Percentiles rank a stretch among this genome's conserved stretches.
Evolutionary conservation across 2,329 filamentous ascomycete genomes (phyloP).

Genomic region (Stemphylium vesicarium): DNA sequence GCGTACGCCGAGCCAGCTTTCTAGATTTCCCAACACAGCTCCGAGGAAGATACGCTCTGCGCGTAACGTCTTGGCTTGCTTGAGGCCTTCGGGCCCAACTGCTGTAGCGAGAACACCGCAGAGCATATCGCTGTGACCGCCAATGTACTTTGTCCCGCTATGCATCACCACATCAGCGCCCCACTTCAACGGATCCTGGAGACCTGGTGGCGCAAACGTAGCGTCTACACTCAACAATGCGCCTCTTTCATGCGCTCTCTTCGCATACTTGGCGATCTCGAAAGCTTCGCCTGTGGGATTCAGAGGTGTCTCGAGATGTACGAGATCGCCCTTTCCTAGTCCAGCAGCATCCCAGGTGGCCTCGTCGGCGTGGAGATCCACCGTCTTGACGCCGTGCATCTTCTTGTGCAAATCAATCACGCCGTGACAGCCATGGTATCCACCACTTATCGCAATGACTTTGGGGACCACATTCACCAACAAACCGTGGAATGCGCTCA

Average conservation of each 20-base stretch:
- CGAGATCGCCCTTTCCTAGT: conserved; percentile 77
- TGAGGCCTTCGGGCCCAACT: conserved; percentile 36
- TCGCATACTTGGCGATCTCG: conserved; percentile 73
- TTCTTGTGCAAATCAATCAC: conserved; percentile 76
- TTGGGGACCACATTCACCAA: conserved; percentile 84
- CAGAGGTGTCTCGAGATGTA: conserved; percentile 91
- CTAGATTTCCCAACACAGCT: conserved; percentile 83
- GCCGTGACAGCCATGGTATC: conserved; percentile 94
- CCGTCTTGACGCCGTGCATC: conserved; percentile 74
- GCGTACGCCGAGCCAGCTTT: conserved; percentile 89
- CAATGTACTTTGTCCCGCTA: conserved; percentile 93
- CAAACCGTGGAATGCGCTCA: conserved; percentile 87
- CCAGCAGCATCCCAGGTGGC: conserved; percentile 67
- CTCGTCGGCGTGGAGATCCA: conserved; percentile 65
- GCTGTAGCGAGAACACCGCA: conserved; percentile 80
- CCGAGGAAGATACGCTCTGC: conserved; percentile 79
- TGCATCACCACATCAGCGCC: conserved; percentile 92
- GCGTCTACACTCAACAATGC: conserved; percentile 84
- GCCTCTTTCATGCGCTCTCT: conserved; percentile 72
- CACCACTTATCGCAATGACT: conserved; percentile 79
- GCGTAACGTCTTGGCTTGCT: conserved; percentile 58
- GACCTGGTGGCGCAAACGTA: conserved; percentile 88
- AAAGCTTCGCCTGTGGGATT: conserved; percentile 88
- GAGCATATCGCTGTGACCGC: conserved; percentile 92
- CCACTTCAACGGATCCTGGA: conserved; percentile 82